Conservation (phyloP, 345 rosid species). For the Garcia nutans region DNA sequence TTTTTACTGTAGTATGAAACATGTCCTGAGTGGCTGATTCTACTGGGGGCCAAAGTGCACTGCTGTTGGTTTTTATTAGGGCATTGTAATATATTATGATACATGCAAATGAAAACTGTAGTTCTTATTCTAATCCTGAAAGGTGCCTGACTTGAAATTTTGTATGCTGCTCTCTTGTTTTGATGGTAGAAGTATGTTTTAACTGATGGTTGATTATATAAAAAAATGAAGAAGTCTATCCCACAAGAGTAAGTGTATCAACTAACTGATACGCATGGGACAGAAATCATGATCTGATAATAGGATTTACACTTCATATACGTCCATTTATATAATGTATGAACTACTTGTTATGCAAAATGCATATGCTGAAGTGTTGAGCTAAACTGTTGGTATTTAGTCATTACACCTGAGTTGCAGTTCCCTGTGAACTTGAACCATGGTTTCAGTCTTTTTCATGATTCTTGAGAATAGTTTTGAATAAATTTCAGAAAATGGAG, state of each 20-base stretch:
- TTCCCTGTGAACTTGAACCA: not conserved
- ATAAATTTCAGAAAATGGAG: conserved; percentile 51
- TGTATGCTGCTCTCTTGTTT: too few relatives aligned
- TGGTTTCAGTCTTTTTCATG: not conserved
- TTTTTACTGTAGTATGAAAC: not conserved
- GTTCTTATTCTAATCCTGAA: too few relatives aligned
- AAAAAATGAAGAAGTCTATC: too few relatives aligned
- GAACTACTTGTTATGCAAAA: not conserved
- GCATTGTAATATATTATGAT: too few relatives aligned
- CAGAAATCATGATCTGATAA: not conserved
- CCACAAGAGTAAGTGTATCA: not conserved
- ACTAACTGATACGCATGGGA: not conserved
- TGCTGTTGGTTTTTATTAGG: too few relatives aligned
- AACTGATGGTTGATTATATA: too few relatives aligned
- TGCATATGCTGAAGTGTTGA: not conserved
- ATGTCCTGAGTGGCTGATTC: not conserved
- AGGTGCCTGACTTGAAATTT: too few relatives aligned
- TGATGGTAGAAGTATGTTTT: too few relatives aligned
- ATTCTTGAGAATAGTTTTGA: not conserved
- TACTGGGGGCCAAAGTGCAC: not conserved
- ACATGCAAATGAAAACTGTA: too few relatives aligned
- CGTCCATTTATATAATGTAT: not conserved
- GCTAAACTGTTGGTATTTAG: not conserved
- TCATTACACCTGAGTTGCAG: not conserved
- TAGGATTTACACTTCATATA: not conserved